These are phyloP conservation scores for Daedaleopsis sinensis DNA, from an alignment of 768 basidiomycete species.

Conservation along the genomic window DNA sequence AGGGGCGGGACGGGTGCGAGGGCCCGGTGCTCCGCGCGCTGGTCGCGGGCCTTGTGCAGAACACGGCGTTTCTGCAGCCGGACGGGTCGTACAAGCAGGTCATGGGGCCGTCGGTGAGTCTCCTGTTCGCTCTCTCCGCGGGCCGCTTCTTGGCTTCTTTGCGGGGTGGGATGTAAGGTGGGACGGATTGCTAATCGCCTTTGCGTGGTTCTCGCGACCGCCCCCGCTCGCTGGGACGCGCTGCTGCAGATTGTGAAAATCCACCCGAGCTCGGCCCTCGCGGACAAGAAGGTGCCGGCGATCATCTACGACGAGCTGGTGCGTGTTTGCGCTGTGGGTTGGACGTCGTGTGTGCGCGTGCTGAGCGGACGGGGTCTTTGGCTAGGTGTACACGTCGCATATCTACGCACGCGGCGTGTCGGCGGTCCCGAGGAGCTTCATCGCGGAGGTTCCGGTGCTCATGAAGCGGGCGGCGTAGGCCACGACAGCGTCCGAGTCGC, in stretches of 20 bases:
- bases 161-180: too few relatives aligned
- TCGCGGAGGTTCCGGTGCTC: constrained; percentile 33
- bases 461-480: constrained; percentile 11
- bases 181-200: too few relatives aligned
- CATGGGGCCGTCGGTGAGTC: constrained; percentile 66
- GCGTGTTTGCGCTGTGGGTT: constrained; percentile 26
- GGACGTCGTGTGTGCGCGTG: not conserved
- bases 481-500: not conserved
- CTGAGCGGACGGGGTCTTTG: not conserved
- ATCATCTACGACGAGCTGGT: constrained; percentile 96
- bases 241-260: constrained; percentile 70
- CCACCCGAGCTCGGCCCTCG: constrained; percentile 84
- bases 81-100: constrained; percentile 88
- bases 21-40: constrained; percentile 67
- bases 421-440: constrained; percentile 63
- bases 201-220: too few relatives aligned
- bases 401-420: constrained; percentile 95
- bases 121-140: constrained; percentile 1
- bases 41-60: constrained; percentile 75
- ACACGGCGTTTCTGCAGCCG: constrained; percentile 81
- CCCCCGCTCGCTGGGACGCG: not conserved
- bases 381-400: constrained; percentile 75
- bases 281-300: constrained; percentile 79
- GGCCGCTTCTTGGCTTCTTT: too few relatives aligned
- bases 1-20: constrained; percentile 51